Evolutionary conservation across 768 basidiomycete species (phyloP).

Genomic region (Suillus luteus): DNA sequence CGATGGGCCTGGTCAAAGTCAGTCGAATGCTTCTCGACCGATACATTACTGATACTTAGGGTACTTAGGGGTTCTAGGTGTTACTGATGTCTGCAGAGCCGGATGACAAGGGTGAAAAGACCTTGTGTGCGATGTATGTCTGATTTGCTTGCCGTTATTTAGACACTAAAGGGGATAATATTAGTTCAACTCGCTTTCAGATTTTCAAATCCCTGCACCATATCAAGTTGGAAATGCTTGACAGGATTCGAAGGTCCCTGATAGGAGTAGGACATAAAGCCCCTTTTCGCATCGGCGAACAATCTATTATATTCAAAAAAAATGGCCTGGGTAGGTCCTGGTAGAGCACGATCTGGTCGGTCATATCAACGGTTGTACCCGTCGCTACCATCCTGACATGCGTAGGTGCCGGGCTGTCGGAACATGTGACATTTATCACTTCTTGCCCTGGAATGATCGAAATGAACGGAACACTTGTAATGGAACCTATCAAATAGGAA

Average conservation of each 20-base stretch:
- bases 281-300: slow-evolving; percentile 78
- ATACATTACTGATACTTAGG: slow-evolving; percentile 7
- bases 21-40: slow-evolving; percentile 6
- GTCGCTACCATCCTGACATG: background rate
- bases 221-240: slow-evolving; percentile 33
- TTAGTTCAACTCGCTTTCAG: slow-evolving; percentile 36
- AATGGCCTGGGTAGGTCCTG: slow-evolving; percentile 46
- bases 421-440: slow-evolving; percentile 56
- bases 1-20: slow-evolving; percentile 43
- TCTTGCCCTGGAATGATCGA: slow-evolving; percentile 49
- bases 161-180: background rate
- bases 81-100: slow-evolving; percentile 37
- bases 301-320: slow-evolving; percentile 77
- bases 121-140: slow-evolving; percentile 41
- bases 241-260: slow-evolving; percentile 53
- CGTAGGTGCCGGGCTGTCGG: slow-evolving; percentile 4
- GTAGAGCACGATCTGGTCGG: slow-evolving; percentile 22
- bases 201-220: slow-evolving; percentile 37
- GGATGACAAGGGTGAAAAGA: slow-evolving; percentile 38
- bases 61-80: slow-evolving; percentile 25
- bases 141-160: background rate
- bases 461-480: slow-evolving; percentile 49
- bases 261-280: slow-evolving; percentile 79
- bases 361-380: slow-evolving; percentile 1
- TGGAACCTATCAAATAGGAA: slow-evolving; percentile 52